Percentiles rank a stretch among this genome's conserved stretches.
phyloP scores from a whole-genome alignment of 495 filamentous ascomycete genomes.

The Penicillium lividum region DNA sequence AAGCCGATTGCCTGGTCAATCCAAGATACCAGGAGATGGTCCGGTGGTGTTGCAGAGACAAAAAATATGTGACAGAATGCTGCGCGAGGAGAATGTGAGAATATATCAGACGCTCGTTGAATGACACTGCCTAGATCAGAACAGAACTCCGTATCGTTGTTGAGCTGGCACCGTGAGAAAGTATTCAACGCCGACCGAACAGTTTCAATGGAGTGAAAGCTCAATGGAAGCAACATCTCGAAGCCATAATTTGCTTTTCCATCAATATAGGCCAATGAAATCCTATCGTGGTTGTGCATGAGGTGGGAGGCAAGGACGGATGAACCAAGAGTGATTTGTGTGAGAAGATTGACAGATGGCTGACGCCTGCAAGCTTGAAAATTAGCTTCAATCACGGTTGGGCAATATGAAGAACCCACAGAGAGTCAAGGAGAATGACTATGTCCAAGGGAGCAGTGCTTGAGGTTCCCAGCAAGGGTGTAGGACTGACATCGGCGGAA shows the following conservation, averaged over 20 bases:
- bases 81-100: constrained; percentile 14
- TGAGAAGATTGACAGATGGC: constrained; percentile 15
- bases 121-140: constrained; percentile 14
- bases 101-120: constrained; percentile 15
- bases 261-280: constrained; percentile 21
- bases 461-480: constrained; percentile 15
- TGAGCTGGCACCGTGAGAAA: constrained; percentile 11
- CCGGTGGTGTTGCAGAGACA: constrained; percentile 16
- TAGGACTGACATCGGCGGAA: constrained; percentile 24
- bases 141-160: neutral
- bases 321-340: constrained; percentile 19
- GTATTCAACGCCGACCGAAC: constrained; percentile 14
- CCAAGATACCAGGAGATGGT: constrained; percentile 13
- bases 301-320: constrained; percentile 20
- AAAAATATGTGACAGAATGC: constrained; percentile 30
- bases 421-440: constrained; percentile 26
- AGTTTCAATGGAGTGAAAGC: constrained; percentile 25
- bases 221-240: constrained; percentile 23
- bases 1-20: constrained; percentile 28
- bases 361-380: constrained; percentile 5
- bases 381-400: neutral
- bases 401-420: constrained; percentile 15
- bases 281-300: constrained; percentile 18
- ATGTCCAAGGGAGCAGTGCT: constrained; percentile 25
- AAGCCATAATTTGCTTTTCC: constrained; percentile 9